phyloP scores from a whole-genome alignment of 371 early-diverging fungal genomes.

The Rhizoclosmatium hyalinum region DNA sequence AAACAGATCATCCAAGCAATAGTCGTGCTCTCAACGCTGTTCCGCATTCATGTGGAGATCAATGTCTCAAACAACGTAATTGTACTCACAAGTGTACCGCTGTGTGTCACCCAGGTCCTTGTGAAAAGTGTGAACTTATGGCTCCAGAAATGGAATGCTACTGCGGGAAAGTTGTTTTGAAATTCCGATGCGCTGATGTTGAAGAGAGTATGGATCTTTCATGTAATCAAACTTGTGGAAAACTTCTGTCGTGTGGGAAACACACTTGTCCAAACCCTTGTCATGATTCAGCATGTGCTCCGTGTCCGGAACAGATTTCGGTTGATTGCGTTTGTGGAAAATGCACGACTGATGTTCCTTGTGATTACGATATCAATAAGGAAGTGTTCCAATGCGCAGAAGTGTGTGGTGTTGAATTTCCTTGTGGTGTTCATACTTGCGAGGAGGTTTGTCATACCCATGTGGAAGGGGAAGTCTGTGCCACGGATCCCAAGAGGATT shows the following conservation, averaged over 20 bases:
- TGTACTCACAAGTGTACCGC: slow-evolving; percentile 72
- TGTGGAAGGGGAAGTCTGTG: slow-evolving; percentile 65
- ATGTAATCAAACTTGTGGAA: slow-evolving; percentile 38
- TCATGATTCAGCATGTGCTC: slow-evolving; percentile 43
- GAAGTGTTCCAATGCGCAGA: slow-evolving; percentile 36
- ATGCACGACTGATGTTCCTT: slow-evolving; percentile 26
- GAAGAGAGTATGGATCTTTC: slow-evolving; percentile 13
- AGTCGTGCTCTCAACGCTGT: slow-evolving; percentile 24
- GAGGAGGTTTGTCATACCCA: slow-evolving; percentile 75
- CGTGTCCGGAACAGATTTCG: slow-evolving; percentile 37
- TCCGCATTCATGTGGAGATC: slow-evolving; percentile 87
- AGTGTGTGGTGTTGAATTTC: slow-evolving; percentile 44
- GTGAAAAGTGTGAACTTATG: slow-evolving; percentile 85
- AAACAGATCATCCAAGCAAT: slow-evolving; percentile 57
- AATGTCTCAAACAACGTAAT: slow-evolving; percentile 62
- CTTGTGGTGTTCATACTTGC: slow-evolving; percentile 83
- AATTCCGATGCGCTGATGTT: slow-evolving; percentile 70
- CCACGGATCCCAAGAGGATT: slow-evolving; percentile 69
- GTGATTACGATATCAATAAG: slow-evolving; percentile 29
- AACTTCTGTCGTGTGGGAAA: slow-evolving; percentile 40
- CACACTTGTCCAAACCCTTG: slow-evolving; percentile 44
- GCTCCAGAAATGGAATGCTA: slow-evolving; percentile 78
- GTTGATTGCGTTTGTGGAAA: slow-evolving; percentile 46
- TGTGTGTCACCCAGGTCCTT: slow-evolving; percentile 91
- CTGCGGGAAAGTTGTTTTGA: slow-evolving; percentile 76